Evolutionary conservation across 2,329 filamentous ascomycete species (phyloP).

Genomic region (Colletotrichum sansevieriae): DNA sequence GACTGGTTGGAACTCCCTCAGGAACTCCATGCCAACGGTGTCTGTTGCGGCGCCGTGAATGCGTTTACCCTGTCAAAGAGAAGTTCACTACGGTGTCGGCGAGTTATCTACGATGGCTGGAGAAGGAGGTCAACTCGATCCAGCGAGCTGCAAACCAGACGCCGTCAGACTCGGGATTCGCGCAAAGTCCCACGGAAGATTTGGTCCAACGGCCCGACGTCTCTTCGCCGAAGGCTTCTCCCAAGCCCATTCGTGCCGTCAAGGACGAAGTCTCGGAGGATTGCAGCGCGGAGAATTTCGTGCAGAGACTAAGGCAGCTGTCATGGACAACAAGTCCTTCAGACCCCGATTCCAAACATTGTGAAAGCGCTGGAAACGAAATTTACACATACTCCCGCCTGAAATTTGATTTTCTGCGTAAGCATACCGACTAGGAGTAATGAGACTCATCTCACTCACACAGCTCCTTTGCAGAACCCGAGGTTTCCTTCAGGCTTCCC

Average conservation of each 20-base stretch:
- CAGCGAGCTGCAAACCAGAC: background rate
- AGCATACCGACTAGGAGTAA: background rate
- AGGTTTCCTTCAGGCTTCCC: constrained; percentile 41
- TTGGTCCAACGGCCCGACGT: background rate
- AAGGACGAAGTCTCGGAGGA: constrained; percentile 35
- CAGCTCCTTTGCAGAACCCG: constrained; percentile 10
- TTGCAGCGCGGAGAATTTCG: constrained; percentile 41
- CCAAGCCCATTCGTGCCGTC: background rate
- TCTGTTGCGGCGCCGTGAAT: constrained; percentile 9
- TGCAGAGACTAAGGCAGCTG: constrained; percentile 38
- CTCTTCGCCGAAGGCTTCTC: background rate
- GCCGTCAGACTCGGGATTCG: background rate
- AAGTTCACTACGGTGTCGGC: constrained; percentile 31
- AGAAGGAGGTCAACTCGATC: constrained; percentile 16
- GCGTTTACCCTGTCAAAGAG: constrained; percentile 40
- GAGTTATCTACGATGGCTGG: constrained; percentile 41
- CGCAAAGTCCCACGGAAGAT: background rate
- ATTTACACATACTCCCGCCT: constrained; percentile 42
- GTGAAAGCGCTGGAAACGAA: background rate
- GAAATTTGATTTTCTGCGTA: constrained; percentile 42
- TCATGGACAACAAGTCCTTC: constrained; percentile 10
- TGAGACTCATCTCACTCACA: background rate
- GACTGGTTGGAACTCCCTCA: background rate
- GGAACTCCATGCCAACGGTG: constrained; percentile 29
- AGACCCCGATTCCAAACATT: background rate